Percentiles rank a stretch among this genome's conserved stretches.
Conservation (phyloP, 208 protist species). For the Crithidia bombi region DNA sequence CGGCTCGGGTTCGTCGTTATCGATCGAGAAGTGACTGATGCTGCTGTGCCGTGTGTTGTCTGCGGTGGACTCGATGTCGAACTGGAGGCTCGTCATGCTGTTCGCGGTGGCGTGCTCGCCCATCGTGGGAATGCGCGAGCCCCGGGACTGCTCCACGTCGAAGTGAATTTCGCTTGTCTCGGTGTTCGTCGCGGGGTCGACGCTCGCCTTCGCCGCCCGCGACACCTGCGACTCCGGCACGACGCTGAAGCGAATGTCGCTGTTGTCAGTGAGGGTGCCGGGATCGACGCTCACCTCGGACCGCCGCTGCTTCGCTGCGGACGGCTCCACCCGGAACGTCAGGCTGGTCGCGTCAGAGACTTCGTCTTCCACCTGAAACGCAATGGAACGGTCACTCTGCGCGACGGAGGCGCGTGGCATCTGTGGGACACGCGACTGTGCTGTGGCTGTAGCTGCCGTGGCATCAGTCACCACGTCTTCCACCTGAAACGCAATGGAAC, state of each 20-base stretch:
- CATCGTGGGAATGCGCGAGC: constrained; percentile 7
- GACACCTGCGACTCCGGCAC: constrained; percentile 11
- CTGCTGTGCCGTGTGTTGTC: constrained; percentile 18
- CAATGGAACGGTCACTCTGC: constrained; percentile 24
- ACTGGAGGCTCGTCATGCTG: constrained; percentile 17
- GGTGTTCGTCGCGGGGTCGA: neutral
- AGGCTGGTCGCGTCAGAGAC: constrained; percentile 16
- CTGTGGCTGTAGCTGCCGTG: neutral
- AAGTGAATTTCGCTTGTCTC: constrained; percentile 23
- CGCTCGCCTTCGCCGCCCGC: neutral
- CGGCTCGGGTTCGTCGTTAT: constrained; percentile 14
- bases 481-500: constrained; percentile 7
- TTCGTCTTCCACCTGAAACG: constrained; percentile 16
- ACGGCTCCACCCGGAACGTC: constrained; percentile 25
- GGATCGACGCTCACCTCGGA: neutral
- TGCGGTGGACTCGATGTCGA: constrained; percentile 27
- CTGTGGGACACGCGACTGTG: neutral
- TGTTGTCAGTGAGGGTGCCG: constrained; percentile 7
- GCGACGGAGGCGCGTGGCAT: constrained; percentile 7
- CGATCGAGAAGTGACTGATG: constrained; percentile 29
- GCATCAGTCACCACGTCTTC: constrained; percentile 2
- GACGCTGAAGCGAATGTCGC: constrained; percentile 26
- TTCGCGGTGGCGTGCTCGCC: neutral
- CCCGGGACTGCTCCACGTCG: constrained; percentile 12
- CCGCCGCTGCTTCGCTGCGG: neutral